Percentiles rank a stretch among this genome's conserved stretches.
Evolutionary conservation across 345 rosid species (phyloP).

Genomic region (Gossypium raimondii): DNA sequence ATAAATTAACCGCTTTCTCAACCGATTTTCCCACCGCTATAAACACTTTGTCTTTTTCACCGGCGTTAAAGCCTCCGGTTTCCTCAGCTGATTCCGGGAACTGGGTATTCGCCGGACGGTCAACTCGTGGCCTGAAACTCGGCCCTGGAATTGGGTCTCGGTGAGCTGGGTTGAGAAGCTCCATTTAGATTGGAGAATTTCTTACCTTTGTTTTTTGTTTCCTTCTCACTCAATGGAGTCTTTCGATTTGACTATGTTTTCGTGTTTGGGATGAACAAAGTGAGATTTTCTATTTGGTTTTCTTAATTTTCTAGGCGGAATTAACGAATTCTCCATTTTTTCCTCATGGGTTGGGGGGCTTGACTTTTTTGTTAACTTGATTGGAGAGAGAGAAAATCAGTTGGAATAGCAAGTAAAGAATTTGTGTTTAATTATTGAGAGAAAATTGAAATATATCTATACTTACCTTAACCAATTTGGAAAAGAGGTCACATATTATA

Average conservation of each 20-base stretch:
- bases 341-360: background rate
- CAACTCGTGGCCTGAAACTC: conserved; percentile 4
- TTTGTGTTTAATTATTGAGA: background rate
- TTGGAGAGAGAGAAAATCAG: background rate
- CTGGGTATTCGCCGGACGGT: conserved; percentile 6
- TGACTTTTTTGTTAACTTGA: background rate
- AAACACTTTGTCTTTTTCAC: conserved; percentile 34
- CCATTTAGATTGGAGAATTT: conserved; percentile 22
- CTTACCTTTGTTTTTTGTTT: background rate
- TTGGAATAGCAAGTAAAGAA: background rate
- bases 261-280: background rate
- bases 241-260: background rate
- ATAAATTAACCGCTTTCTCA: conserved; percentile 43
- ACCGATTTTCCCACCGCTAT: conserved; percentile 56
- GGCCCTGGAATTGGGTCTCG: conserved; percentile 16
- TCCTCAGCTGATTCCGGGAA: conserved; percentile 35
- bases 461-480: no score
- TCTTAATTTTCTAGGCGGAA: background rate
- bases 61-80: conserved; percentile 9
- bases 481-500: no score
- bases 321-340: background rate
- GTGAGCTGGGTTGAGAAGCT: conserved; percentile 29
- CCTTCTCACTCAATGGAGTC: no score
- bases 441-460: no score
- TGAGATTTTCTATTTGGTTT: background rate